These are phyloP conservation scores for Cladosporium sp. DNA, from an alignment of 2,329 filamentous ascomycete species.

Conservation along the genomic window DNA sequence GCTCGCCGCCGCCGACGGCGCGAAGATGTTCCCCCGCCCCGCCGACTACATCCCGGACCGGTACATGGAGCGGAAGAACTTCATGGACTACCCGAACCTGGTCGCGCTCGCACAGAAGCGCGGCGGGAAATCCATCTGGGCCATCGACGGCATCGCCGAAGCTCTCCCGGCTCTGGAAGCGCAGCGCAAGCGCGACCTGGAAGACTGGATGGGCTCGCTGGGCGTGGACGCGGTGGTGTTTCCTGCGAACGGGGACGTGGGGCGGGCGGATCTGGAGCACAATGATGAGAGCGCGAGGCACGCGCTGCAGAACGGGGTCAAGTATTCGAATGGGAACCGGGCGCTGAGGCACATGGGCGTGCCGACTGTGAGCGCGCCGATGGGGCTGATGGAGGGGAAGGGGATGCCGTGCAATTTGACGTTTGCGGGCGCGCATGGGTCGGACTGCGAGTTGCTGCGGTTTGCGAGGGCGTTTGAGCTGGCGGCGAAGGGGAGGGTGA, in stretches of 20 bases:
- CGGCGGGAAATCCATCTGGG: conserved; percentile 32
- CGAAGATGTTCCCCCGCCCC: conserved; percentile 34
- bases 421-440: conserved; percentile 45
- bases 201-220: conserved; percentile 44
- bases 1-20: conserved; percentile 36
- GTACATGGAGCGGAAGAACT: conserved; percentile 35
- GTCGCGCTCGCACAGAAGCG: conserved; percentile 25
- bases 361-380: conserved; percentile 48
- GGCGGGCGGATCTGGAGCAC: conserved; percentile 42
- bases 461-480: conserved; percentile 27
- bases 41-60: conserved; percentile 32
- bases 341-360: conserved; percentile 49
- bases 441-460: conserved; percentile 34
- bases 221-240: conserved; percentile 44
- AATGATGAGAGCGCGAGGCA: conserved; percentile 29
- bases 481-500: conserved; percentile 15
- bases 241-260: conserved; percentile 47
- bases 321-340: conserved; percentile 50
- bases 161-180: conserved; percentile 44
- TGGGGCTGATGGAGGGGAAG: conserved; percentile 44
- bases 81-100: conserved; percentile 34
- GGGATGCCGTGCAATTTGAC: conserved; percentile 50
- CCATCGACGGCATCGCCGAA: conserved; percentile 37
- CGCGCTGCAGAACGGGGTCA: conserved; percentile 46
- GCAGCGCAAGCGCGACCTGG: conserved; percentile 44